Evolutionary conservation across 352 stramenopile species (phyloP), one percentile per base, ranked within the genome.

Genomic region (Globisporangium nagaii): DNA sequence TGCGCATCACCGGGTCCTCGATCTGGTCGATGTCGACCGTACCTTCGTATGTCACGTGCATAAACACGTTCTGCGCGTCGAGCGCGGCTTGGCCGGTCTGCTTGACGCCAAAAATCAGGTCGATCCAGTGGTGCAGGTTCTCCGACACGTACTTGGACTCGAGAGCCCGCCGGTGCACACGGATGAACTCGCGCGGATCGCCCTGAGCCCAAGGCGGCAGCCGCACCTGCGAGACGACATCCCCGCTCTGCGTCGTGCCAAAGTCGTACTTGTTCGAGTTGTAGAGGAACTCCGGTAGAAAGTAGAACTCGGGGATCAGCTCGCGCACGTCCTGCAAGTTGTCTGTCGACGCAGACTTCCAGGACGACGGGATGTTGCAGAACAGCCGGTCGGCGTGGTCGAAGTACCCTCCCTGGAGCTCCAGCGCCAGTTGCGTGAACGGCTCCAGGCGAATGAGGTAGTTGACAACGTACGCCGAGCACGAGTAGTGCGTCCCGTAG

Each of bases 111-210:
- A 99, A 99, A 8, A 99, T 92, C 12, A 99, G 71, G 71, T 99
- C 97, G 57, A 99, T 98, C 97, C 97, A 99, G 55, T 97, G 75
- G 47, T 98, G 93, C n/a, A 99, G 63, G 72, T 98, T 90, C 54
- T 95, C 80, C 2, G 93, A 98, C 19, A 98, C 96, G 57, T 97
- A 90, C 56, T 98, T 95, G 45, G 87, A 98, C 65, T 99, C 96
- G 3, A 99, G 79, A 7, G 96, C 97, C 25, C 81, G 80, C n/a
- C 96, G 84, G 66, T 98, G 95, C 0, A 98, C 68, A 25, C 95
- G 84, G 27, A 99, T 76, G 61, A 99, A 99, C 58, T 93, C 96
- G 50, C 93, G 87, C 19, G 93, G 76, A 57, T 89, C 94, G 34
- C 77, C 78, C 49, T 98, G 88, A 2, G 95, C 93, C 96, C 95